Percentiles rank a stretch among this genome's conserved stretches.
Conservation (phyloP, 23 red algal genomes). For the Pyropia yezoensis region DNA sequence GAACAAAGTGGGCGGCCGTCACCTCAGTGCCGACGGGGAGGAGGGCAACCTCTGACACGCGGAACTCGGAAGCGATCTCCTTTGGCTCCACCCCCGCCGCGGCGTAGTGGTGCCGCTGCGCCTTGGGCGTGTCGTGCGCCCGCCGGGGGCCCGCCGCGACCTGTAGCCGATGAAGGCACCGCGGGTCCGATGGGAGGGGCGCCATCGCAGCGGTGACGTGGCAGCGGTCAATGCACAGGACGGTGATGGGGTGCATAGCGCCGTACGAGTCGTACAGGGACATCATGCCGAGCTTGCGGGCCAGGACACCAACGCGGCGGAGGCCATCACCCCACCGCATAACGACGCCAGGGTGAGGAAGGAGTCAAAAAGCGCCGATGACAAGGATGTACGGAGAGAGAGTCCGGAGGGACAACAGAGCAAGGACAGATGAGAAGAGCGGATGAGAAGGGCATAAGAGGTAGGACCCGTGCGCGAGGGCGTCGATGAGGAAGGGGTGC, state of each 20-base stretch:
- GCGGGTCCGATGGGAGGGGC: slow-evolving; percentile 46
- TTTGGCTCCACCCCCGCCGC: slow-evolving; percentile 95
- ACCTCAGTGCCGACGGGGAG: slow-evolving; percentile 62
- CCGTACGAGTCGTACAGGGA: slow-evolving; percentile 74
- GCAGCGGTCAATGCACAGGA: slow-evolving; percentile 77
- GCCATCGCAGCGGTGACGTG: slow-evolving; percentile 61
- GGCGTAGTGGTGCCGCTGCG: slow-evolving; percentile 86
- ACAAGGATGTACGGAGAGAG: too few relatives aligned
- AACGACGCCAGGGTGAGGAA: too few relatives aligned
- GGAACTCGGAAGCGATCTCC: slow-evolving; percentile 72
- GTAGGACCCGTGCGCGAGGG: too few relatives aligned
- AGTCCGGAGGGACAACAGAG: too few relatives aligned
- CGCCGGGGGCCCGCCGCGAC: slow-evolving; percentile 83
- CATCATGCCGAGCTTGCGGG: slow-evolving; percentile 92
- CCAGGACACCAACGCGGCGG: slow-evolving; percentile 69
- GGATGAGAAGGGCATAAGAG: too few relatives aligned
- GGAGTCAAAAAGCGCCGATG: too few relatives aligned
- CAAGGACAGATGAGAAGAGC: too few relatives aligned
- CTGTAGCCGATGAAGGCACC: slow-evolving; percentile 48
- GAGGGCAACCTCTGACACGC: slow-evolving; percentile 52
- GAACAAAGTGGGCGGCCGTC: slow-evolving; percentile 57
- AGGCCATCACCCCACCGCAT: background rate
- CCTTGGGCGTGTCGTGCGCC: slow-evolving; percentile 71
- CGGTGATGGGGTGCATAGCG: slow-evolving; percentile 49
- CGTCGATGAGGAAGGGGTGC: too few relatives aligned